These are phyloP conservation scores for Phytophthora pini DNA, from an alignment of 352 stramenopile genomes.

Conservation along the genomic window DNA sequence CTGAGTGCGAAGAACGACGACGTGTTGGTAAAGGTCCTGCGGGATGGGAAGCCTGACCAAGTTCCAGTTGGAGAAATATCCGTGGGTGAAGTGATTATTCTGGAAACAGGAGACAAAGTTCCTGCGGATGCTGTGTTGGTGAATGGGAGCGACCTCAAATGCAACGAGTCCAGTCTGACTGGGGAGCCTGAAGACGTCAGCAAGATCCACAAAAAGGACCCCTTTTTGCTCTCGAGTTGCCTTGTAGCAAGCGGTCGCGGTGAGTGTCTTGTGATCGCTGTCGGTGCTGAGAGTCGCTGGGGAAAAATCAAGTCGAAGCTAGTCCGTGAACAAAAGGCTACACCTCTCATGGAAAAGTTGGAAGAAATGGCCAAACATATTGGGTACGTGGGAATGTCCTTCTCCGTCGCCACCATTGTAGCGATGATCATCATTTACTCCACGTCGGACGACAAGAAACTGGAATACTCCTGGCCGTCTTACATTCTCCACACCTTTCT, in stretches of 20 bases:
- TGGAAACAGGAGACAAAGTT: slow-evolving; percentile 94
- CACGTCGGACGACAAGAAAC: slow-evolving; percentile 58
- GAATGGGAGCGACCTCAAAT: slow-evolving; percentile 92
- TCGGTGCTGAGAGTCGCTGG: slow-evolving; percentile 86
- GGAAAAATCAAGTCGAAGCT: slow-evolving; percentile 94
- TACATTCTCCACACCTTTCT: slow-evolving; percentile 95
- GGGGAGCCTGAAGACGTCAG: slow-evolving; percentile 95
- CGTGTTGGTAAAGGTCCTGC: slow-evolving; percentile 84
- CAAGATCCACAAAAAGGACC: slow-evolving; percentile 80
- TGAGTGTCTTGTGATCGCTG: slow-evolving; percentile 85
- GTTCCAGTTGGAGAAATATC: slow-evolving; percentile 77
- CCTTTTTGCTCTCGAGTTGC: slow-evolving; percentile 90
- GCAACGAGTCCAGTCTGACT: slow-evolving; percentile 96
- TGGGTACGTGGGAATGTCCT: slow-evolving; percentile 85
- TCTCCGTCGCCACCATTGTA: slow-evolving; percentile 87
- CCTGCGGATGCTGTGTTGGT: slow-evolving; percentile 95
- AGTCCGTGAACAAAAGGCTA: slow-evolving; percentile 87
- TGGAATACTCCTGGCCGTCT: slow-evolving; percentile 72
- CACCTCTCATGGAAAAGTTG: slow-evolving; percentile 94
- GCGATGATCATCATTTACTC: slow-evolving; percentile 89
- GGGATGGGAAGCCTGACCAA: slow-evolving; percentile 68
- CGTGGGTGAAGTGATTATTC: slow-evolving; percentile 90
- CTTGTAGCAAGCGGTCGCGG: slow-evolving; percentile 74
- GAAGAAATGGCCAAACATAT: slow-evolving; percentile 92
- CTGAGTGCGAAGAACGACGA: slow-evolving; percentile 91